Evolutionary conservation across 2,329 filamentous ascomycete species (phyloP).

Genomic region (Penicillium janthinellum): DNA sequence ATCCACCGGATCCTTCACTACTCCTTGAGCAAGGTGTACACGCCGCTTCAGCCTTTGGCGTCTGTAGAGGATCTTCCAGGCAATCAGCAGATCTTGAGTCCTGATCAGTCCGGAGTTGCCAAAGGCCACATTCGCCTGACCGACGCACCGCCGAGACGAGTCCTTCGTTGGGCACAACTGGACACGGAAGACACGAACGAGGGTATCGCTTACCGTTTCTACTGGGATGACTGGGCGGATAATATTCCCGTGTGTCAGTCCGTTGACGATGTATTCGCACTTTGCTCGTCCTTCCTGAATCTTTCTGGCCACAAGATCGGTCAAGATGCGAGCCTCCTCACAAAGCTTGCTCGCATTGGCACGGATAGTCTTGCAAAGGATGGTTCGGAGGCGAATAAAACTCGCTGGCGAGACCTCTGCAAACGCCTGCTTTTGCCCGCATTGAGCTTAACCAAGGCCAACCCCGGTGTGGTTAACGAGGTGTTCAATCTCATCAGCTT

Average conservation of each 20-base stretch:
- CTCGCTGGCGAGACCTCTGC: constrained; percentile 82
- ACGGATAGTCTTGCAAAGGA: constrained; percentile 72
- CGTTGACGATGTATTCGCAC: constrained; percentile 84
- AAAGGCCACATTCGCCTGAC: constrained; percentile 69
- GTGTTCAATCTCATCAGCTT: constrained; percentile 80
- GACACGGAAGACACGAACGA: constrained; percentile 76
- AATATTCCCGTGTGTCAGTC: constrained; percentile 89
- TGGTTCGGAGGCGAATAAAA: constrained; percentile 66
- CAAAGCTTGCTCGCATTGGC: constrained; percentile 85
- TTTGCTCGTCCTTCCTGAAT: constrained; percentile 82
- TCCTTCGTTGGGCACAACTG: constrained; percentile 79
- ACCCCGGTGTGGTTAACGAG: constrained; percentile 81
- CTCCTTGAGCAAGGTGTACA: constrained; percentile 75
- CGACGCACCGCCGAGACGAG: constrained; percentile 64
- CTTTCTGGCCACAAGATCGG: constrained; percentile 87
- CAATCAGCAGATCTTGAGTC: constrained; percentile 53
- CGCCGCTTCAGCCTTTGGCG: constrained; percentile 52
- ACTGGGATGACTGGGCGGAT: constrained; percentile 97
- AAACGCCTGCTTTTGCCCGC: constrained; percentile 84
- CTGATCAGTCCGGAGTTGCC: constrained; percentile 67
- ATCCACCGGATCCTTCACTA: constrained; percentile 85
- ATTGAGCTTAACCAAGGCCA: constrained; percentile 81
- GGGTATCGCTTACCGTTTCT: constrained; percentile 79
- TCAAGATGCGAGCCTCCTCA: constrained; percentile 73
- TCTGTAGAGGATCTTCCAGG: constrained; percentile 49